Conservation (phyloP, 129 eudicot species). For the Escallonia rubra region DNA sequence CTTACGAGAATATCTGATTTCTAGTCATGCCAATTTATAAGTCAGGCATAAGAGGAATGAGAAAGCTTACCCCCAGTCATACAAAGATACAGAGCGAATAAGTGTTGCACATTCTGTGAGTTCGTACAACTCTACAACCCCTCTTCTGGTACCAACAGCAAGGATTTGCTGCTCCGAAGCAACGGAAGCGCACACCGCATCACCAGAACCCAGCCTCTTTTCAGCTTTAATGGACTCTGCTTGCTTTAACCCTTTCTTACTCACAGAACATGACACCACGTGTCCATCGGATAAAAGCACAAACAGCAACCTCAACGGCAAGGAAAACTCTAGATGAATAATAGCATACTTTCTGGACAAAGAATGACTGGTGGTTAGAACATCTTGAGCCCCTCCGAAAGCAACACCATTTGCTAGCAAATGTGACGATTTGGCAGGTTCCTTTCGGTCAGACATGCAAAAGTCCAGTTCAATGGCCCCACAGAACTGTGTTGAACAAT, state of each 20-base stretch:
- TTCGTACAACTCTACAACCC: constrained; percentile 75
- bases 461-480: constrained; percentile 68
- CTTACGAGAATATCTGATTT: neutral
- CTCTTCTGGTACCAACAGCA: constrained; percentile 95
- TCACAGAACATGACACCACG: constrained; percentile 72
- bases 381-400: constrained; percentile 38
- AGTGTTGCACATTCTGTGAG: constrained; percentile 66
- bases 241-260: constrained; percentile 79
- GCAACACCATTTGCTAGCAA: constrained; percentile 51
- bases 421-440: constrained; percentile 28
- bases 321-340: constrained; percentile 55
- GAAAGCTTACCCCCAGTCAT: constrained; percentile 95
- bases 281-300: constrained; percentile 75
- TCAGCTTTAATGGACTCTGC: constrained; percentile 69
- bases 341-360: constrained; percentile 41
- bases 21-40: constrained; percentile 14
- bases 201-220: constrained; percentile 63
- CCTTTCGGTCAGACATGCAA: constrained; percentile 29
- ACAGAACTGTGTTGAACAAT: constrained; percentile 55
- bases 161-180: constrained; percentile 88
- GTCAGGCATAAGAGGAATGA: constrained; percentile 8
- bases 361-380: constrained; percentile 24
- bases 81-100: constrained; percentile 78
- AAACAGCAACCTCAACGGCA: constrained; percentile 52
- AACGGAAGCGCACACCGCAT: constrained; percentile 77